phyloP scores from a whole-genome alignment of 2,329 filamentous ascomycete species.

The Colletotrichum chlorophyti region DNA sequence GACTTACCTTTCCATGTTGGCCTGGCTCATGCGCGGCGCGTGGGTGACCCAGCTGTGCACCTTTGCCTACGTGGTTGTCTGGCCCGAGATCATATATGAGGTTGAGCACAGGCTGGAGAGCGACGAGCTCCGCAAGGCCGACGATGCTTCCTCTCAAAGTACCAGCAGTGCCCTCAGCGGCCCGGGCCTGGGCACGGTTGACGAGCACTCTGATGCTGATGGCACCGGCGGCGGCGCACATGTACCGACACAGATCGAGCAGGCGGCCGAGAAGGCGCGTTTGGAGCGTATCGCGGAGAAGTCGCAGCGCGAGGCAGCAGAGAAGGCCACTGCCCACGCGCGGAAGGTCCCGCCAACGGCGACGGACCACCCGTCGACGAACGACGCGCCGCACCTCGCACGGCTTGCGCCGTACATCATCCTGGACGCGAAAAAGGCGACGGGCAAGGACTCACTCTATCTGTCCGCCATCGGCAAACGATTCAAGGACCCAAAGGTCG shows the following conservation, averaged over 20 bases:
- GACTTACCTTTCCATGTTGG: slow-evolving; percentile 88
- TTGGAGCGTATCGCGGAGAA: slow-evolving; percentile 64
- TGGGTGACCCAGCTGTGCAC: slow-evolving; percentile 95
- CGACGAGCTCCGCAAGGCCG: slow-evolving; percentile 59
- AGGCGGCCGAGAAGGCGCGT: slow-evolving; percentile 67
- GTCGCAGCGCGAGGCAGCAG: slow-evolving; percentile 57
- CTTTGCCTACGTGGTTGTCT: slow-evolving; percentile 87
- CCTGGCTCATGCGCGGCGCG: slow-evolving; percentile 89
- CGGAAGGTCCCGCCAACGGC: slow-evolving; percentile 55
- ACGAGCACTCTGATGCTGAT: slow-evolving; percentile 34
- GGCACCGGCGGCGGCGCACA: slow-evolving; percentile 21
- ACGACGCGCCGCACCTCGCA: slow-evolving; percentile 63
- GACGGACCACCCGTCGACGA: slow-evolving; percentile 63
- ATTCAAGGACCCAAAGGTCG: slow-evolving; percentile 62
- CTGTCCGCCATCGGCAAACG: slow-evolving; percentile 64
- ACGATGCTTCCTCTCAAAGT: slow-evolving; percentile 25
- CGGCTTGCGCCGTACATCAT: slow-evolving; percentile 71
- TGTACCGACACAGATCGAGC: slow-evolving; percentile 55
- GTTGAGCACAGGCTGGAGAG: slow-evolving; percentile 76
- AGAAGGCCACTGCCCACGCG: slow-evolving; percentile 62
- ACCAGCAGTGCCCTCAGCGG: slow-evolving; percentile 13
- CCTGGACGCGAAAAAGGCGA: slow-evolving; percentile 79
- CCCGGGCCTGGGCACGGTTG: slow-evolving; percentile 32
- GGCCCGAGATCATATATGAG: slow-evolving; percentile 81
- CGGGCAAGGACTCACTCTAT: slow-evolving; percentile 78